Conservation (phyloP, 1,284 basidiomycete genomes). For the Malassezia restricta region DNA sequence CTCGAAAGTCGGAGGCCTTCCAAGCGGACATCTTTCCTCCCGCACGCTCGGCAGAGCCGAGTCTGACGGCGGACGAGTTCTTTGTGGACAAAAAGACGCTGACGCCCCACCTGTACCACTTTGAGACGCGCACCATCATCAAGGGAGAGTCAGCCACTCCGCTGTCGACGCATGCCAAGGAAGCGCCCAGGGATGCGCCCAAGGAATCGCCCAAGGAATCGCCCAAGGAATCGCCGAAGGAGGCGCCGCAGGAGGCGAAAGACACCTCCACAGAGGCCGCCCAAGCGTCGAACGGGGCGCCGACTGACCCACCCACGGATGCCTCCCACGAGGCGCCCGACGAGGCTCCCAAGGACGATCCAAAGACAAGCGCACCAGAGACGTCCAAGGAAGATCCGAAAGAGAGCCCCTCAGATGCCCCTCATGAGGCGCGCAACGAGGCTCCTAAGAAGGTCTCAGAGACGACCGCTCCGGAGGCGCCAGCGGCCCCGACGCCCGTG, state of each 20-base stretch:
- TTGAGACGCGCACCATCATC: constrained; percentile 45
- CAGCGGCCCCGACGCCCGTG: background rate
- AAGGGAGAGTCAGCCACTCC: constrained; percentile 2
- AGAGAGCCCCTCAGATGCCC: background rate
- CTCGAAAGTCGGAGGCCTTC: constrained; percentile 78
- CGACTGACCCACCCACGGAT: too few relatives aligned
- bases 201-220: background rate
- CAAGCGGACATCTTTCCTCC: constrained; percentile 90
- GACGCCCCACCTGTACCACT: constrained; percentile 54
- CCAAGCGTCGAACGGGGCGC: too few relatives aligned
- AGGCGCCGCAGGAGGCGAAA: background rate
- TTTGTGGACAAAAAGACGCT: constrained; percentile 56
- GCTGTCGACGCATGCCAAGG: background rate
- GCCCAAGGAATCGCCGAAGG: background rate
- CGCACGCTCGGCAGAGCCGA: constrained; percentile 67
- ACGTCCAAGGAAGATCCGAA: background rate
- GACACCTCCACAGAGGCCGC: too few relatives aligned
- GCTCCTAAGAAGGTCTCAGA: background rate
- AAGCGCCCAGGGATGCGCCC: background rate
- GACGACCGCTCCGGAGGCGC: background rate
- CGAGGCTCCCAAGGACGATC: too few relatives aligned
- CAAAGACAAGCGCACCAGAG: too few relatives aligned
- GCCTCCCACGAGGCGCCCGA: too few relatives aligned
- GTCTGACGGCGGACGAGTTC: constrained; percentile 70
- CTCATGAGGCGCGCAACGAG: too few relatives aligned